These are phyloP conservation scores for Fusarium goolgardi DNA, from an alignment of 2,329 filamentous ascomycete species.

Conservation along the genomic window DNA sequence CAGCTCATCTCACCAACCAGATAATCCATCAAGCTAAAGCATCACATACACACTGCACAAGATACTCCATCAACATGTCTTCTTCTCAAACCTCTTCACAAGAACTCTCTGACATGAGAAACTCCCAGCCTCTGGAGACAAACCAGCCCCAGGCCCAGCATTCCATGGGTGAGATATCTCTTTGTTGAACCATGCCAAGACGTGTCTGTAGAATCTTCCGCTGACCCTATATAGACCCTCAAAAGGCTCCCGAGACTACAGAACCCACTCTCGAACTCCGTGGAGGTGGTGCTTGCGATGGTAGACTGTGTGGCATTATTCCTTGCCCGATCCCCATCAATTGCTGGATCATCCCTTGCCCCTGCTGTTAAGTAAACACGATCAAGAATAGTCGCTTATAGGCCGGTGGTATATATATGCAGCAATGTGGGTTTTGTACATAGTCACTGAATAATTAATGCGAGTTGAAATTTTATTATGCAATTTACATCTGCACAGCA, in stretches of 20 bases:
- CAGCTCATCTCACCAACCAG: not conserved
- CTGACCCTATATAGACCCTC: conserved; percentile 5
- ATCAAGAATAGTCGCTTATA: not conserved
- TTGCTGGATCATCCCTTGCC: conserved; percentile 34
- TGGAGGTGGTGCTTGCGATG: conserved; percentile 29
- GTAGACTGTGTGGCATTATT: conserved; percentile 25
- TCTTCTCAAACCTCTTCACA: not conserved
- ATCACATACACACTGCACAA: too few species aligned
- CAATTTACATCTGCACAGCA: not conserved
- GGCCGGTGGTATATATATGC: too few species aligned
- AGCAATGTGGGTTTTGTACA: not conserved
- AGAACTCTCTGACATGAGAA: conserved; percentile 15
- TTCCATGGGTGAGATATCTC: conserved; percentile 17
- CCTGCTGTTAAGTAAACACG: conserved; percentile 7
- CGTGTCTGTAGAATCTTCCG: not conserved
- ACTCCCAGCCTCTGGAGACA: conserved; percentile 11
- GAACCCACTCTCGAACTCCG: conserved; percentile 19
- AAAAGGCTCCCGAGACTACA: conserved; percentile 16
- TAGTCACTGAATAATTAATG: not conserved
- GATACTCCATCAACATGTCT: not conserved
- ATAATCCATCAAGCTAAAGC: not conserved
- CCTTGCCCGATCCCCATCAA: conserved; percentile 31
- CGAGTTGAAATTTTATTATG: not conserved
- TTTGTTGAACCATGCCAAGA: too few species aligned
- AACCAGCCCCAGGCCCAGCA: conserved; percentile 20